These are phyloP conservation scores for Amanita rubescens DNA, from an alignment of 768 basidiomycete species.

Conservation along the genomic window DNA sequence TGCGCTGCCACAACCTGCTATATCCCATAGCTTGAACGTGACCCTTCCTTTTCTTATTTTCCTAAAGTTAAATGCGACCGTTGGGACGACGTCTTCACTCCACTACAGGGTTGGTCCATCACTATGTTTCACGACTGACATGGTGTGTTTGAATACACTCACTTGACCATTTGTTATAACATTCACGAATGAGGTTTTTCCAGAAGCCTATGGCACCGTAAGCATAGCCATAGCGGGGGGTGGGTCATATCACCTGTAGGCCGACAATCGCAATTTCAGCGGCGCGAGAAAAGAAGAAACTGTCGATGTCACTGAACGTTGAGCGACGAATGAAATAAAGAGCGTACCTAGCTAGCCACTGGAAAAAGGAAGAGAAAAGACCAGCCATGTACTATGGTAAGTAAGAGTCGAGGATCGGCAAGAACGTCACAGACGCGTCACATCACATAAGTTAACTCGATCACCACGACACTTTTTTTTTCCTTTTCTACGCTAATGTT, in stretches of 20 bases:
- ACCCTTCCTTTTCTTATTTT: conserved; percentile 87
- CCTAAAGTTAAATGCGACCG: conserved; percentile 87
- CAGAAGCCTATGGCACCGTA: conserved; percentile 59
- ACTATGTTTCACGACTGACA: neutral
- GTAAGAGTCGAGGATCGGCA: neutral
- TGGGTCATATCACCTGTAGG: conserved; percentile 50
- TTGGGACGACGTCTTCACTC: conserved; percentile 96
- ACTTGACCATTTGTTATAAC: conserved; percentile 85
- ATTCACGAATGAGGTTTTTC: conserved; percentile 93
- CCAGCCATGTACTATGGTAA: conserved; percentile 25
- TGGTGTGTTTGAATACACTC: conserved; percentile 8
- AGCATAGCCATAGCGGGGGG: neutral
- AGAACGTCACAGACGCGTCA: neutral
- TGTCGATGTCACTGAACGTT: conserved; percentile 18
- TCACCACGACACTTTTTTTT: neutral
- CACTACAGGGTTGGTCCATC: conserved; percentile 40
- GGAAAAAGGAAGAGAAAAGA: conserved; percentile 34
- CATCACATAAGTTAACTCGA: neutral
- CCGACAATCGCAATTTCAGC: conserved; percentile 92
- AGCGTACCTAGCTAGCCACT: conserved; percentile 40
- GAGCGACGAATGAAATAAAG: neutral
- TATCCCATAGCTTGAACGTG: conserved; percentile 92
- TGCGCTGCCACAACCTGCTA: conserved; percentile 57
- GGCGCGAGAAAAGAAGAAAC: conserved; percentile 80
- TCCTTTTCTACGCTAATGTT: conserved; percentile 1